Percentiles rank a stretch among this genome's conserved stretches.
These are phyloP conservation scores for Stagonosporopsis cucurbitacearum DNA, from an alignment of 2,329 filamentous ascomycete species.

Conservation along the genomic window DNA sequence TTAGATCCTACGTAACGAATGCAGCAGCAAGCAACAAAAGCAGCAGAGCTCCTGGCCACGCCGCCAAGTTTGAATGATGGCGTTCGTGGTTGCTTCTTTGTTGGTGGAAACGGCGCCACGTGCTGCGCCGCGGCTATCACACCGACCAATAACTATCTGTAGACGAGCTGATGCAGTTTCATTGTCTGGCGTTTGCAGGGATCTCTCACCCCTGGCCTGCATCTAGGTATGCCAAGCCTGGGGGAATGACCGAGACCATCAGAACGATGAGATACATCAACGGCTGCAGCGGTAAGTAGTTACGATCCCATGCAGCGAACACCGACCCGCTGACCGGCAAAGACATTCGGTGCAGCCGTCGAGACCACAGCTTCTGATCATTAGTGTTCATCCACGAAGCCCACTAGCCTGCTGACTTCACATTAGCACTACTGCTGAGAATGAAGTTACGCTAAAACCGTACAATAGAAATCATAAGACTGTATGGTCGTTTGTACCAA, in stretches of 20 bases:
- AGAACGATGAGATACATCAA: neutral
- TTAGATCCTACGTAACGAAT: too few relatives aligned
- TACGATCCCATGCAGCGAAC: neutral
- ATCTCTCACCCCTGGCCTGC: neutral
- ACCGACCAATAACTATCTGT: constrained; percentile 1
- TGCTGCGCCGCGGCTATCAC: neutral
- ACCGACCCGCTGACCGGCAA: neutral
- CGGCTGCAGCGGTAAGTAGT: neutral
- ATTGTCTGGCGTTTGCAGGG: neutral
- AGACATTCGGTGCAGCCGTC: neutral
- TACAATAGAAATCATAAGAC: neutral
- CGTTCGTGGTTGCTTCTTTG: neutral
- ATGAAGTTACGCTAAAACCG: neutral
- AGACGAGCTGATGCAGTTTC: constrained; percentile 1
- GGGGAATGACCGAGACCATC: neutral
- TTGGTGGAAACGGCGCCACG: constrained; percentile 1
- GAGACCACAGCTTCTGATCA: neutral
- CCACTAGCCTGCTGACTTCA: neutral
- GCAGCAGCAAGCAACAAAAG: neutral
- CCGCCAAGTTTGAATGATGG: neutral
- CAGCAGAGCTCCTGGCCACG: too few relatives aligned
- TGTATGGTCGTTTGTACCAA: neutral
- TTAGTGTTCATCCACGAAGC: neutral
- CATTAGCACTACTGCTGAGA: neutral
- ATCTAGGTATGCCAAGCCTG: neutral